Conservation (phyloP, 2,329 filamentous ascomycete species). For the Neophaeococcomyces aloes region DNA sequence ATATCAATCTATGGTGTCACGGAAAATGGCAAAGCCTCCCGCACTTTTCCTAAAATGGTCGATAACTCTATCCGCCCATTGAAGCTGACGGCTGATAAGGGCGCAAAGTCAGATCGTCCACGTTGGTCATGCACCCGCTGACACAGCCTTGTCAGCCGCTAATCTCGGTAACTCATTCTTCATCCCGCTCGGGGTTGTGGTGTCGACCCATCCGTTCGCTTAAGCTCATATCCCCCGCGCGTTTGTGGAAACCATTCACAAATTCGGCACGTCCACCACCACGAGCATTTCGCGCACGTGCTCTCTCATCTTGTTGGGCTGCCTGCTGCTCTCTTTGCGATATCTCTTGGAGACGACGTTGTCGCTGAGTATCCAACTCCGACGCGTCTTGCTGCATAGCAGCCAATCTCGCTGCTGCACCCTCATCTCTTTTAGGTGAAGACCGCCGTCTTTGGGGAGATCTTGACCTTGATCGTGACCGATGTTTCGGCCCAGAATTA, state of each 20-base stretch:
- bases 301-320: constrained; percentile 56
- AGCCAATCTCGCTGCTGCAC: constrained; percentile 50
- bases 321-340: constrained; percentile 55
- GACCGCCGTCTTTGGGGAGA: constrained; percentile 9
- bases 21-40: neutral
- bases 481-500: constrained; percentile 1
- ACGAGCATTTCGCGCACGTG: constrained; percentile 47
- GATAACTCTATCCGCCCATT: neutral
- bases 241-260: constrained; percentile 51
- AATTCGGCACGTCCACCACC: constrained; percentile 54
- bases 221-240: constrained; percentile 36
- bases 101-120: neutral
- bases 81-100: neutral
- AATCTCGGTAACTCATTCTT: constrained; percentile 7
- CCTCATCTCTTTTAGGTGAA: constrained; percentile 6
- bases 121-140: neutral
- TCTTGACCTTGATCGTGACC: constrained; percentile 1
- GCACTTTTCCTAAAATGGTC: neutral
- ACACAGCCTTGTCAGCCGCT: neutral
- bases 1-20: neutral
- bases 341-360: constrained; percentile 55
- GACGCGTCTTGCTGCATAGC: constrained; percentile 63
- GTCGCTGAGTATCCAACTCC: constrained; percentile 60
- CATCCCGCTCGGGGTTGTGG: constrained; percentile 10
- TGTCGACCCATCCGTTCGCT: constrained; percentile 32